Evolutionary conservation across 1,139 yeast genomes (phyloP).

Genomic region (Hansenula lynferdii): DNA sequence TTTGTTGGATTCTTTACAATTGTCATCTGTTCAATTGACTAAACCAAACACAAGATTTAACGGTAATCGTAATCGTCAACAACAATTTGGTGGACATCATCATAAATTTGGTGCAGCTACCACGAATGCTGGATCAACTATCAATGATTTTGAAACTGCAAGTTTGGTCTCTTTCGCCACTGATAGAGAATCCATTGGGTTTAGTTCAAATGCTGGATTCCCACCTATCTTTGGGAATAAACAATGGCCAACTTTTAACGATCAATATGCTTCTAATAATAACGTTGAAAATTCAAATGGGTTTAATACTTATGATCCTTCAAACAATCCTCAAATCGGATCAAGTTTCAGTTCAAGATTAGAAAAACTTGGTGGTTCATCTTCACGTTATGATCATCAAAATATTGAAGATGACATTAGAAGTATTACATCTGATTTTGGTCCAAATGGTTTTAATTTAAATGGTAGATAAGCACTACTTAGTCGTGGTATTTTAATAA

Average conservation of each 20-base stretch:
- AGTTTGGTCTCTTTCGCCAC: slow-evolving; percentile 44
- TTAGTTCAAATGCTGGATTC: slow-evolving; percentile 15
- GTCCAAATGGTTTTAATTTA: slow-evolving; percentile 24
- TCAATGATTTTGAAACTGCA: slow-evolving; percentile 41
- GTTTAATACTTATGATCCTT: slow-evolving; percentile 13
- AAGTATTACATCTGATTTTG: slow-evolving; percentile 43
- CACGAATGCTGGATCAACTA: slow-evolving; percentile 17
- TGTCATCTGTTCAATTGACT: slow-evolving; percentile 60
- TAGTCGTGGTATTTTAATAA: no score
- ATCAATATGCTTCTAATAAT: slow-evolving; percentile 8
- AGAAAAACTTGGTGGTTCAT: slow-evolving; percentile 27
- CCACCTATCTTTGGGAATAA: slow-evolving; percentile 27
- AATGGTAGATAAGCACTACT: background rate
- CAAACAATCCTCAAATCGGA: slow-evolving; percentile 25
- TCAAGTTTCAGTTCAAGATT: slow-evolving; percentile 41
- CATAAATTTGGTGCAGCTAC: slow-evolving; percentile 17
- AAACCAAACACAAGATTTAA: slow-evolving; percentile 23
- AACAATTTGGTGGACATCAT: slow-evolving; percentile 6
- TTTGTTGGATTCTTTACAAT: slow-evolving; percentile 73
- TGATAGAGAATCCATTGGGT: slow-evolving; percentile 22
- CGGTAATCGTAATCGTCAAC: slow-evolving; percentile 8
- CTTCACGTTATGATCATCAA: slow-evolving; percentile 24
- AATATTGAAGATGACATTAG: slow-evolving; percentile 43
- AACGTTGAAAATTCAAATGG: slow-evolving; percentile 11
- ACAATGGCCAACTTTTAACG: slow-evolving; percentile 37